Conservation (phyloP, 164 flowering plant genomes). For the Stephania cephalantha region DNA sequence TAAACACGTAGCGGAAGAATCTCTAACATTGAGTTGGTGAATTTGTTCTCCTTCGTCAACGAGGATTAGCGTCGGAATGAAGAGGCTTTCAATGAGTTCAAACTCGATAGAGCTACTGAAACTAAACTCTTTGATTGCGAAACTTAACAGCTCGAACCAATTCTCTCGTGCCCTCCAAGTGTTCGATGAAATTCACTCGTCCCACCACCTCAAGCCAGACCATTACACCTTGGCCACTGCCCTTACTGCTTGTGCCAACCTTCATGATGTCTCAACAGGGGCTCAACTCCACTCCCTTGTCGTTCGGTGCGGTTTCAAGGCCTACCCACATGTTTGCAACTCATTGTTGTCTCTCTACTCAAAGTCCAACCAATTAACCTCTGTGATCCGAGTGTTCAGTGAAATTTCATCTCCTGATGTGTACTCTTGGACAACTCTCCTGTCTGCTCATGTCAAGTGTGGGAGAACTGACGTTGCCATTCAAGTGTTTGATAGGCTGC, state of each 20-base stretch:
- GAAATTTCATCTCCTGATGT: constrained; percentile 58
- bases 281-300: constrained; percentile 50
- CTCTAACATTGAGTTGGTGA: too few species aligned
- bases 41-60: too few species aligned
- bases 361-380: constrained; percentile 34
- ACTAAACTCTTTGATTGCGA: constrained; percentile 40
- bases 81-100: too few species aligned
- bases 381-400: constrained; percentile 36
- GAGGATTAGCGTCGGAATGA: too few species aligned
- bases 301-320: constrained; percentile 33
- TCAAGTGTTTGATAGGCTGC: constrained; percentile 42
- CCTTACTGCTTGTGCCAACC: constrained; percentile 52
- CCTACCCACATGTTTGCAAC: constrained; percentile 45
- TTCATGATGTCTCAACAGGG: constrained; percentile 30
- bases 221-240: constrained; percentile 57
- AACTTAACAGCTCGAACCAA: constrained; percentile 32
- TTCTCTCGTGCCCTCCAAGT: constrained; percentile 38
- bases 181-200: constrained; percentile 50
- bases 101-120: constrained; percentile 21
- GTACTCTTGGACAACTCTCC: constrained; percentile 61
- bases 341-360: constrained; percentile 60
- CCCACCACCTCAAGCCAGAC: constrained; percentile 45
- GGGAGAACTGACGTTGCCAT: constrained; percentile 42
- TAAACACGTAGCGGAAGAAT: background rate
- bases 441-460: constrained; percentile 44